Evolutionary conservation across 305 asterid genomes (phyloP).

Genomic region (Ajuga reptans): DNA sequence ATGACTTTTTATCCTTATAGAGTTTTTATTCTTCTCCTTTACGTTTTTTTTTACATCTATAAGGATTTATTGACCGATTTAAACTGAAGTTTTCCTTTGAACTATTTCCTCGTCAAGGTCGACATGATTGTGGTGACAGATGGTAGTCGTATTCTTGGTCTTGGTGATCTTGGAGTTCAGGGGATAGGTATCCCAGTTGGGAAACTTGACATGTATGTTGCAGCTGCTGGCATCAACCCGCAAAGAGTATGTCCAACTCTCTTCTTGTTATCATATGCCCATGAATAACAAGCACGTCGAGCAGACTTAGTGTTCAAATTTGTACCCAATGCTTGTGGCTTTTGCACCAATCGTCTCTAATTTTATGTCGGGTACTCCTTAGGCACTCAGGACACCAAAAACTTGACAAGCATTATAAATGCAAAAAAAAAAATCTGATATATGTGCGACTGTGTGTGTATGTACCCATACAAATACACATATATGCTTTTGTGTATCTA

Average conservation of each 20-base stretch:
- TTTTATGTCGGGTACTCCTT: constrained; percentile 8
- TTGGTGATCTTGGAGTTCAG: constrained; percentile 99
- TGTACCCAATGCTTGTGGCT: constrained; percentile 8
- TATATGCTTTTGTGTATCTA: not conserved
- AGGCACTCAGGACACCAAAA: constrained; percentile 5
- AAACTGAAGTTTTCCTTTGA: constrained; percentile 17
- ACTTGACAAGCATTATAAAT: not conserved
- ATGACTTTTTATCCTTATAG: not conserved
- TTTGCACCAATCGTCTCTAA: not conserved
- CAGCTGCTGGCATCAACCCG: constrained; percentile 99
- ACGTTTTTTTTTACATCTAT: not conserved
- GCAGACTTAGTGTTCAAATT: not conserved
- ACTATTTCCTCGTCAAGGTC: constrained; percentile 47
- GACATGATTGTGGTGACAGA: constrained; percentile 98
- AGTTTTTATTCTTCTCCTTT: not conserved
- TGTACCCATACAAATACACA: not conserved
- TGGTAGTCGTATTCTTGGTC: constrained; percentile 99
- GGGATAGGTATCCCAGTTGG: constrained; percentile 98
- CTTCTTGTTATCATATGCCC: constrained; percentile 17
- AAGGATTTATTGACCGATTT: constrained; percentile 5
- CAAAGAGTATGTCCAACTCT: constrained; percentile 58
- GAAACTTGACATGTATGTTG: constrained; percentile 97
- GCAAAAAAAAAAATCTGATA: not conserved
- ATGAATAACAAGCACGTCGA: constrained; percentile 10
- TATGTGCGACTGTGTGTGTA: not conserved